Conservation (phyloP, 495 filamentous ascomycete genomes). For the Neurospora cerealis region DNA sequence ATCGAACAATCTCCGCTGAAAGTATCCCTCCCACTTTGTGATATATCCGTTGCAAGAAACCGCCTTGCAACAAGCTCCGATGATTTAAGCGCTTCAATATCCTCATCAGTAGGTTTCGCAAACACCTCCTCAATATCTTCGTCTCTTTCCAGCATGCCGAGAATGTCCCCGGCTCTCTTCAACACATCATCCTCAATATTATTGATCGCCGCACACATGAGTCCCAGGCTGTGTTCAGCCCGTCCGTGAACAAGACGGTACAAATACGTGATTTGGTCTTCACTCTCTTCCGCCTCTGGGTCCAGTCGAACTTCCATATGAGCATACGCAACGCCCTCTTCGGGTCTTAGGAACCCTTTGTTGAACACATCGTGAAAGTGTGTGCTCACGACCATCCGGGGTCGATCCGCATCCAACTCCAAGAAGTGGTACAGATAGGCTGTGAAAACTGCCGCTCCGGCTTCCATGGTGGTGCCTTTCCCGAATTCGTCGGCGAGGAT, state of each 20-base stretch:
- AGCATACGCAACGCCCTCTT: slow-evolving; percentile 55
- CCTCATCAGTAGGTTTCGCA: slow-evolving; percentile 5
- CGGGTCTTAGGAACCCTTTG: slow-evolving; percentile 48
- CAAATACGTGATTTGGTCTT: slow-evolving; percentile 79
- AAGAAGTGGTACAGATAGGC: slow-evolving; percentile 74
- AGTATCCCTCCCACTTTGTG: background rate
- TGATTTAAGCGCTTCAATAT: slow-evolving; percentile 1
- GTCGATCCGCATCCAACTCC: slow-evolving; percentile 44
- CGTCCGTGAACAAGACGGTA: slow-evolving; percentile 64
- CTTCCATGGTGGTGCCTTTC: slow-evolving; percentile 76
- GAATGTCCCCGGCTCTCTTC: slow-evolving; percentile 65
- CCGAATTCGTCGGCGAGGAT: slow-evolving; percentile 92
- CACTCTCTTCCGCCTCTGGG: slow-evolving; percentile 41
- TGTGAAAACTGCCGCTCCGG: slow-evolving; percentile 79
- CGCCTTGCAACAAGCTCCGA: slow-evolving; percentile 10
- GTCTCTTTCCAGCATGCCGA: slow-evolving; percentile 55
- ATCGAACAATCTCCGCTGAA: background rate
- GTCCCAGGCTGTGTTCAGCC: slow-evolving; percentile 76
- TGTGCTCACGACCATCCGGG: slow-evolving; percentile 79
- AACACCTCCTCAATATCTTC: slow-evolving; percentile 17
- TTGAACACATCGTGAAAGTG: slow-evolving; percentile 96
- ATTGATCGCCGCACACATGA: slow-evolving; percentile 74
- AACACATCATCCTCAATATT: slow-evolving; percentile 66
- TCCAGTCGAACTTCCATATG: slow-evolving; percentile 85
- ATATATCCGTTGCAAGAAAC: slow-evolving; percentile 11